phyloP scores from a whole-genome alignment of 495 filamentous ascomycete species.

The Hypomontagnella monticulosa region DNA sequence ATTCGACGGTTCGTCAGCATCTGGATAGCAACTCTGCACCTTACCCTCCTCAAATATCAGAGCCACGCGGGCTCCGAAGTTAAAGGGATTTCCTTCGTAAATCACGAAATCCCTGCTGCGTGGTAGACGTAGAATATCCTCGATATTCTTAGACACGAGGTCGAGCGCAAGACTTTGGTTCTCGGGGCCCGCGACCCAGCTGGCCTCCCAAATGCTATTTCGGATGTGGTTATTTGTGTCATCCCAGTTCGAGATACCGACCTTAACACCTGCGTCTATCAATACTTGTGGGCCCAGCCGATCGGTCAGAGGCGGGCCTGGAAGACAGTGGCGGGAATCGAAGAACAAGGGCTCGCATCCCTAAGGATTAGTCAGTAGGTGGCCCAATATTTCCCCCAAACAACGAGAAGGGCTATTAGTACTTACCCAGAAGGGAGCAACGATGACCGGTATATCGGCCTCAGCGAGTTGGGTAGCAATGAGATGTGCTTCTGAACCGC shows the following conservation, averaged over 20 bases:
- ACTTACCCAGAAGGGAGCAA: slow-evolving; percentile 26
- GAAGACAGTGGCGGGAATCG: slow-evolving; percentile 31
- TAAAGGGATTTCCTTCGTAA: slow-evolving; percentile 53
- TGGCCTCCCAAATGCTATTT: slow-evolving; percentile 35
- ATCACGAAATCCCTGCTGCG: slow-evolving; percentile 49
- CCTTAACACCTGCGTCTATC: slow-evolving; percentile 47
- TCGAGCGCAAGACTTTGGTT: slow-evolving; percentile 36
- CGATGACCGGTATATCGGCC: slow-evolving; percentile 54
- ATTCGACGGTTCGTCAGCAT: slow-evolving; percentile 18
- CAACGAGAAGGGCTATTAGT: too few species aligned
- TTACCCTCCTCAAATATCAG: slow-evolving; percentile 45
- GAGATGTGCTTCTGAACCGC: slow-evolving; percentile 31
- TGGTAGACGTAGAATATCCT: slow-evolving; percentile 48
- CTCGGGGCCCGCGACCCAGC: slow-evolving; percentile 35
- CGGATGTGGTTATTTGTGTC: slow-evolving; percentile 35
- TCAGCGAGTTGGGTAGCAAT: slow-evolving; percentile 53
- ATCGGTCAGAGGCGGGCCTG: slow-evolving; percentile 50
- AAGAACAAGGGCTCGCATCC: slow-evolving; percentile 34
- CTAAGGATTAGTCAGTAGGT: too few species aligned
- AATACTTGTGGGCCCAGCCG: slow-evolving; percentile 47
- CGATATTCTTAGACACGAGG: slow-evolving; percentile 50
- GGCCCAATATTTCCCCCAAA: too few species aligned
- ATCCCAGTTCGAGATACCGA: slow-evolving; percentile 33
- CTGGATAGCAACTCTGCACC: slow-evolving; percentile 30
- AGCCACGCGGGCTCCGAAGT: slow-evolving; percentile 49